Evolutionary conservation across 331 rosid species (phyloP).

Genomic region (Acacia concinna): DNA sequence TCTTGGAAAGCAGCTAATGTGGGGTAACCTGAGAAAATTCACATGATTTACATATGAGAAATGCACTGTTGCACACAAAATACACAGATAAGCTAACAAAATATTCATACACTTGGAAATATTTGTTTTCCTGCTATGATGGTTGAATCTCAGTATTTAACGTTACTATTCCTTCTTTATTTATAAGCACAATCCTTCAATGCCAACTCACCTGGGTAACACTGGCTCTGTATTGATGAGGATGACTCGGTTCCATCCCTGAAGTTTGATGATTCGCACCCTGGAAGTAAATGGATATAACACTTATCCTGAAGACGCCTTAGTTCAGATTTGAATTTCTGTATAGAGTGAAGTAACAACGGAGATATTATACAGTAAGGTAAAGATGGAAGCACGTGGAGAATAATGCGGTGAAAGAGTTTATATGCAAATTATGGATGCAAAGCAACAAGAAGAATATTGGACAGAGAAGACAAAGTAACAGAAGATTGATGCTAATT

Average conservation of each 20-base stretch:
- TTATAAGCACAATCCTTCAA: neutral
- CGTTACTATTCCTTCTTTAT: neutral
- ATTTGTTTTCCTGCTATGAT: neutral
- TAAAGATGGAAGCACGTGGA: too few species aligned
- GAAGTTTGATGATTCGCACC: neutral
- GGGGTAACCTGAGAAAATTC: conserved; percentile 1
- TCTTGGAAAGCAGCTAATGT: neutral
- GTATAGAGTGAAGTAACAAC: neutral
- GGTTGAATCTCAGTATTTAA: neutral
- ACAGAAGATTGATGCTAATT: neutral
- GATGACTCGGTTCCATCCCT: neutral
- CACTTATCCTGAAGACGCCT: neutral
- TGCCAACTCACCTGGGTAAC: conserved; percentile 18
- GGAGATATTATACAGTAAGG: neutral
- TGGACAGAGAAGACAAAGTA: neutral
- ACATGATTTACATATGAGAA: neutral
- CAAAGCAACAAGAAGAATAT: neutral
- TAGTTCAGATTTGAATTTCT: conserved; percentile 3
- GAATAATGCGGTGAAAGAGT: neutral
- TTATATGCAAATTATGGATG: neutral
- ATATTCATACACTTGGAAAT: neutral
- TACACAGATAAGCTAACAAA: neutral
- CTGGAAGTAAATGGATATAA: neutral
- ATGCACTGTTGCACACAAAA: neutral
- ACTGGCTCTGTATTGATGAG: neutral